phyloP scores from a whole-genome alignment of 352 stramenopile species.

The Globisporangium emineosum region DNA sequence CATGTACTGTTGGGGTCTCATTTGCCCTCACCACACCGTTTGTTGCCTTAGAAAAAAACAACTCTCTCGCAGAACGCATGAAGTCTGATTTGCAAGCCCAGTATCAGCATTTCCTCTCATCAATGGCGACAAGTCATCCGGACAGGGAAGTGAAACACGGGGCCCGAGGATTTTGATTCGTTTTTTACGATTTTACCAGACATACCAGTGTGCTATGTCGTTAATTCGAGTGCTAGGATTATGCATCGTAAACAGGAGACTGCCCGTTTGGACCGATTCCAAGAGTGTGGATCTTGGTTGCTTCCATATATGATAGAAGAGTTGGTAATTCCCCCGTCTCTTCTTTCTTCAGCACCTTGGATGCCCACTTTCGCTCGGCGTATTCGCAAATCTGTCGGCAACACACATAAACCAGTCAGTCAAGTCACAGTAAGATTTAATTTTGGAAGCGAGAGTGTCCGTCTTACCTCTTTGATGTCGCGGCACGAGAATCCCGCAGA shows the following conservation, averaged over 20 bases:
- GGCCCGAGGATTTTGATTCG: neutral
- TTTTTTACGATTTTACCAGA: neutral
- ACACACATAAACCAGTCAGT: neutral
- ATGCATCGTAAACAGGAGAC: slow-evolving; percentile 56
- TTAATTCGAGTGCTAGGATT: slow-evolving; percentile 3
- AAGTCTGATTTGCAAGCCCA: slow-evolving; percentile 34
- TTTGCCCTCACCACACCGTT: neutral
- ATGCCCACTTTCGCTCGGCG: slow-evolving; percentile 91
- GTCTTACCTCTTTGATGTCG: slow-evolving; percentile 91
- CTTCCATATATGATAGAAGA: slow-evolving; percentile 67
- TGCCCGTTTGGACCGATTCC: slow-evolving; percentile 40
- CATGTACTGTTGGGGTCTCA: neutral
- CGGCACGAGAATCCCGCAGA: slow-evolving; percentile 88
- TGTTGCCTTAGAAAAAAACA: slow-evolving; percentile 25
- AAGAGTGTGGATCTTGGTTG: slow-evolving; percentile 62
- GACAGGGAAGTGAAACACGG: slow-evolving; percentile 10
- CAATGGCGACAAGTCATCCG: slow-evolving; percentile 11
- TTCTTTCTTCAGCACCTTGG: slow-evolving; percentile 85
- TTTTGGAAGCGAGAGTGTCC: neutral
- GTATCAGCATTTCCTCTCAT: slow-evolving; percentile 33
- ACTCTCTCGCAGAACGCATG: slow-evolving; percentile 28
- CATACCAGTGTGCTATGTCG: neutral
- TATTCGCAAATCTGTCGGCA: slow-evolving; percentile 87
- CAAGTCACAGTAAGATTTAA: neutral
- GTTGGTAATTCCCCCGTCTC: slow-evolving; percentile 68